Evolutionary conservation across 179 eudicot species (phyloP), one percentile per base, ranked within the genome.

Genomic region (Camellia oleifera): DNA sequence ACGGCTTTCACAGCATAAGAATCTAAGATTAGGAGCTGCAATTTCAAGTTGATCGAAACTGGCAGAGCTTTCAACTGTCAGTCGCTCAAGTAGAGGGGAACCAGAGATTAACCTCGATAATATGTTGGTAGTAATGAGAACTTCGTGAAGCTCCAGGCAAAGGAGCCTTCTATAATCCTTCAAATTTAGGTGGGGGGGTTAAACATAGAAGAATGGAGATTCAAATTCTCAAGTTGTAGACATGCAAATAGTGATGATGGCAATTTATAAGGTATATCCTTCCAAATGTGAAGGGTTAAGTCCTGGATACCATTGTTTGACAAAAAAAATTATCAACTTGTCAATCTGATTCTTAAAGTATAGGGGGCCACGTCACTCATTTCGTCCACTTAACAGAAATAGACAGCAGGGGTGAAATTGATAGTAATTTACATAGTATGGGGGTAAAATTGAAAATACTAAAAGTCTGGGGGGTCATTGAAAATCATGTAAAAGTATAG

Each of bases 221-320:
- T 52, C 76, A 73, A 52, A 45, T 8, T 1, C 76, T 4, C 23
- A 26, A 73, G 56, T 1, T 56, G 54, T 13, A 45, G 62, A 62
- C 44, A 73, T 18, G 76, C 53, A 45, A 56, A 73, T 20, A 73
- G 32, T 62, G 56, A 54, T 45, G 40, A 73, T 18, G 76, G 76
- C 46, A 73, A 57, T 62, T 54, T 73, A 56, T 54, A 32, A 32
- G 56, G 32, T 61, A 62, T 32, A 32, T 32, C 40, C 40, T 32
- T 32, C 40, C 40, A 32, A 32, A 32, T 32, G 3, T 3, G 7
- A 23, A 73, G 7, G 11, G 53, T 7, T 4, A 73, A 62, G 53
- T 73, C 46, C 54, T 2, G 1, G 40, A 32, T 32, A 32, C 40
- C 40, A 32, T 32, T 32, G 40, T 32, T 32, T 32, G 40, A 32